Evolutionary conservation across 192 early-diverging fungal genomes (phyloP).

Genomic region (Dissophora globulifera): DNA sequence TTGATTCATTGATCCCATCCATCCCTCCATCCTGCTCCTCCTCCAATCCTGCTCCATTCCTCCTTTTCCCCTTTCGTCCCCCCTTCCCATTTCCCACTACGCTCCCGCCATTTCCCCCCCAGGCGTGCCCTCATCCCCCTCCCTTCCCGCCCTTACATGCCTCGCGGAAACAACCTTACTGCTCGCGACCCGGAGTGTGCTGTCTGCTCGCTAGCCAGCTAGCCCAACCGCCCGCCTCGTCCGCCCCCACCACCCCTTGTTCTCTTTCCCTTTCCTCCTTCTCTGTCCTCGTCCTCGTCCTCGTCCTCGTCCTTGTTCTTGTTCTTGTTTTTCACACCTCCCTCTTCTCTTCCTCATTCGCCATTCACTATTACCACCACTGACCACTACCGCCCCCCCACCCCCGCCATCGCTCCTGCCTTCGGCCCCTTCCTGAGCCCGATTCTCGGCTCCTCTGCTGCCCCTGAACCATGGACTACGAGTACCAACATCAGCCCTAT

Average conservation of each 20-base stretch:
- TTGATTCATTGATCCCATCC: too few relatives aligned
- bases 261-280: background rate
- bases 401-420: background rate
- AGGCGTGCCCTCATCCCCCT: background rate
- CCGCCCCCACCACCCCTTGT: background rate
- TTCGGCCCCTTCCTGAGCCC: background rate
- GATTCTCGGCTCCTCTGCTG: background rate
- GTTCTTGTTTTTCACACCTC: background rate
- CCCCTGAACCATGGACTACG: constrained; percentile 25
- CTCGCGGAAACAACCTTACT: constrained; percentile 1
- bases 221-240: too few relatives aligned
- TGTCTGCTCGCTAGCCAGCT: too few relatives aligned
- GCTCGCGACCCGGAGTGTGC: too few relatives aligned
- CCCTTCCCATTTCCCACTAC: too few relatives aligned
- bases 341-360: background rate
- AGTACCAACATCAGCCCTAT: constrained; percentile 22
- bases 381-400: background rate
- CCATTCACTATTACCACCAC: too few relatives aligned
- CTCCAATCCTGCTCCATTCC: background rate
- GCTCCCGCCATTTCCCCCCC: background rate
- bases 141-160: background rate
- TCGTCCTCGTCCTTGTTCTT: background rate
- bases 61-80: background rate
- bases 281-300: background rate
- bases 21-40: background rate